Conservation (phyloP, 176 grass and related monocot species). For the Juncus inflexus region DNA sequence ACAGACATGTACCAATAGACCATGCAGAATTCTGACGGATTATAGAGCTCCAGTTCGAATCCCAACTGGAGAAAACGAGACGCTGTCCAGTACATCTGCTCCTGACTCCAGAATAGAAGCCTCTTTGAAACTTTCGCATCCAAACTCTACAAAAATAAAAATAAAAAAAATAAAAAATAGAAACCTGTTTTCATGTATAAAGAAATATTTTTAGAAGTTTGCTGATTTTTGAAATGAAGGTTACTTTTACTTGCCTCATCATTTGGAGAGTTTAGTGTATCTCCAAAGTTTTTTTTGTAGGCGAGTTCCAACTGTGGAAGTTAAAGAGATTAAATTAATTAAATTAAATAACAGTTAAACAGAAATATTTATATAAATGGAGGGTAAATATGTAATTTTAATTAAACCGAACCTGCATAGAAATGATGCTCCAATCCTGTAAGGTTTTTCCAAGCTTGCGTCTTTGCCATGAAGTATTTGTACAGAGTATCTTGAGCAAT, state of each 20-base stretch:
- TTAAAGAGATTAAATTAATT: not conserved
- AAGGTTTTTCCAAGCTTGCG: slow-evolving; percentile 97
- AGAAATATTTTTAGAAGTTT: slow-evolving; percentile 1
- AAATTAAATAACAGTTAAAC: not conserved
- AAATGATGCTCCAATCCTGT: slow-evolving; percentile 96
- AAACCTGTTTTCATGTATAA: slow-evolving; percentile 1
- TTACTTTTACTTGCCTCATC: slow-evolving; percentile 48
- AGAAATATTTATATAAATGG: not conserved
- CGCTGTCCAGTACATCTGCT: slow-evolving; percentile 81
- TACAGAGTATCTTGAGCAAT: slow-evolving; percentile 90
- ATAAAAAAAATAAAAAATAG: not conserved
- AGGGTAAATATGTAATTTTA: not conserved
- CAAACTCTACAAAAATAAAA: slow-evolving; percentile 44
- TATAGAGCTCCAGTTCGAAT: slow-evolving; percentile 93
- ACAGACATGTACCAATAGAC: slow-evolving; percentile 99
- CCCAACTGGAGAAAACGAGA: slow-evolving; percentile 87
- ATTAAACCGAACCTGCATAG: slow-evolving; percentile 60
- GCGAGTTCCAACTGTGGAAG: slow-evolving; percentile 81
- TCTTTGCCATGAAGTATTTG: slow-evolving; percentile 94
- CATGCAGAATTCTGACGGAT: slow-evolving; percentile 78
- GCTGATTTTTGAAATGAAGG: not conserved
- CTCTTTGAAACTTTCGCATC: slow-evolving; percentile 90
- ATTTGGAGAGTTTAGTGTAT: slow-evolving; percentile 45
- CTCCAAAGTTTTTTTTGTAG: slow-evolving; percentile 83
- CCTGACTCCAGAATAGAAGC: slow-evolving; percentile 85